Conservation (phyloP, 108 stramenopile genomes). For the Mediolabrus comicus region DNA sequence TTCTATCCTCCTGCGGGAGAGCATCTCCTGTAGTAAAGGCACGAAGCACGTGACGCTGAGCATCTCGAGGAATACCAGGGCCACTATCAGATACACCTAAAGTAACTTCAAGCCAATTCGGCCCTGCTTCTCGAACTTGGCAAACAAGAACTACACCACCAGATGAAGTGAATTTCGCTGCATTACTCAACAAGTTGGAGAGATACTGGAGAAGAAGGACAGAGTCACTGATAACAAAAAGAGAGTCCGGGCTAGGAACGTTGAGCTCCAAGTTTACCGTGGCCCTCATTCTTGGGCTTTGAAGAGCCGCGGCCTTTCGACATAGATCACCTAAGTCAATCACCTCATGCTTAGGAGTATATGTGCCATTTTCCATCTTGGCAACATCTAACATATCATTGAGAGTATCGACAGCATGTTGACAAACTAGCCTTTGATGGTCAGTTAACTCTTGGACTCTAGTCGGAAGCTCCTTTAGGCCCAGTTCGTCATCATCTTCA, state of each 20-base stretch:
- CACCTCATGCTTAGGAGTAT: conserved; percentile 44
- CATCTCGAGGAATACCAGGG: conserved; percentile 32
- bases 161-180: conserved; percentile 38
- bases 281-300: conserved; percentile 35
- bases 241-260: conserved; percentile 19
- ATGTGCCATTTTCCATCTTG: conserved; percentile 45
- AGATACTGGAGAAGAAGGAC: conserved; percentile 45
- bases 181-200: conserved; percentile 38
- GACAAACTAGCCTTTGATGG: conserved; percentile 43
- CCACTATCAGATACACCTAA: conserved; percentile 44
- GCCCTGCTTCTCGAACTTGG: conserved; percentile 28
- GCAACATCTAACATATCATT: conserved; percentile 55
- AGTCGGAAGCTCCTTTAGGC: conserved; percentile 19
- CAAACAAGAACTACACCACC: conserved; percentile 38
- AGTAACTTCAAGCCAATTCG: conserved; percentile 38
- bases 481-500: conserved; percentile 31
- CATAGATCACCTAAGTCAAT: conserved; percentile 44
- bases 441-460: conserved; percentile 45
- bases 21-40: conserved; percentile 51
- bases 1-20: conserved; percentile 37
- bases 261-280: conserved; percentile 23
- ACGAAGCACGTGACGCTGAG: conserved; percentile 35
- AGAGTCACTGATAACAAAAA: conserved; percentile 31
- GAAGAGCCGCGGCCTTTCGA: conserved; percentile 33
- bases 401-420: conserved; percentile 46